Base-by-base conservation (phyloP, 495 filamentous ascomycete genomes). In the Hypoxylon cercidicola region DNA sequence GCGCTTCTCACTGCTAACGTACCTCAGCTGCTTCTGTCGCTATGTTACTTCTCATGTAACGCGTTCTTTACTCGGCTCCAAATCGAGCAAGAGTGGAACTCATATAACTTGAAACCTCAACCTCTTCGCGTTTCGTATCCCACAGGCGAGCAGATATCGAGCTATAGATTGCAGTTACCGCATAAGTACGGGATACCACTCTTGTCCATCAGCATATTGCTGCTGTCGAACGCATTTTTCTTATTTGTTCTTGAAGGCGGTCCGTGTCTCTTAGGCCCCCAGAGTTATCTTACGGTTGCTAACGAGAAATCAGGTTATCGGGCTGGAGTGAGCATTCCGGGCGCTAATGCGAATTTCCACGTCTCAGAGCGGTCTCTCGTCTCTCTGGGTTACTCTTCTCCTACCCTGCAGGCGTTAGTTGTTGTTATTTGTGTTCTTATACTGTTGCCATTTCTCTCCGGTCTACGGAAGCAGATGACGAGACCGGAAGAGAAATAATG, bases 71-170 rank as follows among this genome's bases (percentile, higher is more conserved):
- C 68, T 7, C 63, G 59, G 0, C 4, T 70, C 0, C 15, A 55
- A 2, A 44, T 49, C 15, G 68, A 70, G 13, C 34, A 56, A 10
- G 68, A 70, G 8, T 70, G 35, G 30, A 66, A 62, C 23, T 40
- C 47, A 9, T 70, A 60, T 12, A 59, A 55, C 10, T 2, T 50
- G 9, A 16, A 15, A 18, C 18, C 39, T 16, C 25, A 60, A 39
- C 59, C 54, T 11, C 61, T 69, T 19, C 66, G 66, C 8, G 61
- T 68, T 1, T 68, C 65, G 4, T 51, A 59, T 52, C 65, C 60
- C 15, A 12, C 9, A 1, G 65, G 65, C 21, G 21, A 68, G 39
- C 65, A 64, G n/a, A 20, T n/a, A 19, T 64, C 65, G 5, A 64
- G 35, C 1, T 71, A 70, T 32, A 37, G 53, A 16, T 32, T 66